Evolutionary conservation across 306 rosid genomes (phyloP).

Genomic region (Rosa rugosa): DNA sequence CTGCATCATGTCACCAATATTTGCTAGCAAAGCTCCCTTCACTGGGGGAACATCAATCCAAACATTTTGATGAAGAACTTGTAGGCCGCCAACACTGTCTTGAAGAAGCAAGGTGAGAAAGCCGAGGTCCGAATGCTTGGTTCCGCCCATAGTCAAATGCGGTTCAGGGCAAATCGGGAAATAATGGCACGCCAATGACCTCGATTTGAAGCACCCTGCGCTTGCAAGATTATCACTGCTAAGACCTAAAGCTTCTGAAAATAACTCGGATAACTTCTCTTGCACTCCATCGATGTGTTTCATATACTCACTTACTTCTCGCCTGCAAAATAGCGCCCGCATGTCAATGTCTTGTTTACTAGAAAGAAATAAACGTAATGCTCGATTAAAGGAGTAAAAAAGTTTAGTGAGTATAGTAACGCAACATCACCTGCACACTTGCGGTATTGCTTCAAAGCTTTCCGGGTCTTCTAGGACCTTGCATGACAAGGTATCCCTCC

Average conservation of each 20-base stretch:
- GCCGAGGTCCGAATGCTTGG: constrained; percentile 22
- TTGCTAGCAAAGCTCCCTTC: constrained; percentile 22
- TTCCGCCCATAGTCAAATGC: constrained; percentile 18
- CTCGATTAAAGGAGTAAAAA: background rate
- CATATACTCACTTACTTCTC: constrained; percentile 20
- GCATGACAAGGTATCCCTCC: constrained; percentile 34
- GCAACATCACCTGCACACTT: constrained; percentile 16
- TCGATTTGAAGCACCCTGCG: constrained; percentile 21
- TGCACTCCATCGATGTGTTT: background rate
- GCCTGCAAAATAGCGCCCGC: background rate
- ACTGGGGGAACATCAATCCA: constrained; percentile 27
- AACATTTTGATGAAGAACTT: constrained; percentile 21
- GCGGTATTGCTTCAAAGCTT: constrained; percentile 19
- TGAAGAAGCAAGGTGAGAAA: constrained; percentile 29
- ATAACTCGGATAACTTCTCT: background rate
- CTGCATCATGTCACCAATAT: constrained; percentile 28
- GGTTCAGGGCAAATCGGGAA: constrained; percentile 32
- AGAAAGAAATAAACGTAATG: background rate
- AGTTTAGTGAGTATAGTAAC: background rate
- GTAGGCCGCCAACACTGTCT: constrained; percentile 25
- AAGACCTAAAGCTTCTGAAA: constrained; percentile 33
- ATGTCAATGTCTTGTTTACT: background rate
- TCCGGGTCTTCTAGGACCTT: background rate
- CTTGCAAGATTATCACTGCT: constrained; percentile 17
- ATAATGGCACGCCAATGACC: constrained; percentile 21